Evolutionary conservation across 139 green algal species (phyloP).

Genomic region (Diplosphaera chodatii): DNA sequence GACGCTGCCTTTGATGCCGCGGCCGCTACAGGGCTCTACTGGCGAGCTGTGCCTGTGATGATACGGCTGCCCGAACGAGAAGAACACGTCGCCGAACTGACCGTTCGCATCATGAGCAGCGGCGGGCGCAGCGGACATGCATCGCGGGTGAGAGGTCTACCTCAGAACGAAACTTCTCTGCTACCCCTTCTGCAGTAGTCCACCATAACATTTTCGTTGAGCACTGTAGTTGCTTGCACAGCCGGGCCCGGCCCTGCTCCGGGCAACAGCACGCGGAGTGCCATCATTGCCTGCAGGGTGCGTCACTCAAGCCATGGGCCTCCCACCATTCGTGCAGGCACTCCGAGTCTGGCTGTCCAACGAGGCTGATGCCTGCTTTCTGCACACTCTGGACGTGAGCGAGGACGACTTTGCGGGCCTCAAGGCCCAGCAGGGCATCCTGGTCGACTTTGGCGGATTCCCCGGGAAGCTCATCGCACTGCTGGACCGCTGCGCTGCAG

Average conservation of each 20-base stretch:
- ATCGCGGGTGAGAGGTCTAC: slow-evolving; percentile 35
- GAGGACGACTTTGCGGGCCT: slow-evolving; percentile 85
- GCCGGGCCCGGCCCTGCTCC: no score
- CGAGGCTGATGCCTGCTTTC: slow-evolving; percentile 64
- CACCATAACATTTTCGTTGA: no score
- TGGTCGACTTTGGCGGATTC: slow-evolving; percentile 89
- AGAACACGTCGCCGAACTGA: slow-evolving; percentile 52
- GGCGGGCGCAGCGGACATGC: slow-evolving; percentile 52
- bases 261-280: no score
- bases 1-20: slow-evolving; percentile 44
- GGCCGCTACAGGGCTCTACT: slow-evolving; percentile 61
- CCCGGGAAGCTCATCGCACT: slow-evolving; percentile 78
- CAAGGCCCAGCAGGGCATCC: slow-evolving; percentile 84
- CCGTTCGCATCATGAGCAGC: slow-evolving; percentile 61
- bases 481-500: slow-evolving; percentile 68
- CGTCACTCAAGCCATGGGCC: no score
- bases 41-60: slow-evolving; percentile 56
- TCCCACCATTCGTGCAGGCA: no score
- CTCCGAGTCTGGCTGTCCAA: slow-evolving; percentile 70
- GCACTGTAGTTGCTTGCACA: no score
- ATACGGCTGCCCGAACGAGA: slow-evolving; percentile 53
- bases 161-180: no score
- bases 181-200: no score
- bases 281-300: no score
- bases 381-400: slow-evolving; percentile 81